Conservation (phyloP, 148 eudicot genomes). For the Cornus controversa region DNA sequence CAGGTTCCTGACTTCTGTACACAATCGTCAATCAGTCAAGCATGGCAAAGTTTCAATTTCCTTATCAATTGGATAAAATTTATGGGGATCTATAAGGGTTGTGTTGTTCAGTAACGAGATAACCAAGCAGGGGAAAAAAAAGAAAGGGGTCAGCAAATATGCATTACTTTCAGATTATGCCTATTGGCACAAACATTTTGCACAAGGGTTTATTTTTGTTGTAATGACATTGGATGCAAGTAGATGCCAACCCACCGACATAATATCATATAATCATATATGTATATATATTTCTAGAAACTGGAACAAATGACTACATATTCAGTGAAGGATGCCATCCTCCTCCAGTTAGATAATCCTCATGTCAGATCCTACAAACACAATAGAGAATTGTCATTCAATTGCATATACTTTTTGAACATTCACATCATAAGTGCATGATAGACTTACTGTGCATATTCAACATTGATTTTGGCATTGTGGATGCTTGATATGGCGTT, state of each 20-base stretch:
- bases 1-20: too few relatives aligned
- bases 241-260: background rate
- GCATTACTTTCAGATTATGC: background rate
- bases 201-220: background rate
- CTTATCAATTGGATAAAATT: too few relatives aligned
- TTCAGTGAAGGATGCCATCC: background rate
- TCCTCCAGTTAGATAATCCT: background rate
- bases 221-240: background rate
- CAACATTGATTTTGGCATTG: conserved; percentile 20
- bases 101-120: too few relatives aligned
- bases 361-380: background rate
- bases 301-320: background rate
- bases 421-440: background rate
- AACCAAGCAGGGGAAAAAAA: background rate
- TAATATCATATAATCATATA: too few relatives aligned
- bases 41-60: too few relatives aligned
- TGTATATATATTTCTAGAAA: too few relatives aligned
- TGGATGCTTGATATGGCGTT: conserved; percentile 13
- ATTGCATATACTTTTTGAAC: background rate
- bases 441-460: conserved; percentile 20
- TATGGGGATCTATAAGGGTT: too few relatives aligned
- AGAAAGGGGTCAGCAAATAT: background rate
- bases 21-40: too few relatives aligned
- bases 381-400: background rate
- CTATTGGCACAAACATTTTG: background rate